Conservation (phyloP, 2,329 filamentous ascomycete species). For the Hypoxylon sp. region DNA sequence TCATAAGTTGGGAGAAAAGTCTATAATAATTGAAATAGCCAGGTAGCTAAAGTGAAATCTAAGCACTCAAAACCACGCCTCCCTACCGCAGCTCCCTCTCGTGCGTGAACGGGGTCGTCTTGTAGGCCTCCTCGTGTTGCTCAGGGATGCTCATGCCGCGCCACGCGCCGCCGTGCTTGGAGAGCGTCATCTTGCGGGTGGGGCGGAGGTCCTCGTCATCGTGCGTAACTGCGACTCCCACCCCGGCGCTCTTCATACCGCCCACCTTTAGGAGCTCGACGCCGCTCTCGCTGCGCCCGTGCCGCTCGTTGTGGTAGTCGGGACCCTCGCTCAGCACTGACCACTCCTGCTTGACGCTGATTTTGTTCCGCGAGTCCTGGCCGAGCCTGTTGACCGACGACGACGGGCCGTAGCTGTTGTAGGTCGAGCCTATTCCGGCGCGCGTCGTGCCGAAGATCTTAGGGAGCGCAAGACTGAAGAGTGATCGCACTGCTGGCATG, state of each 20-base stretch:
- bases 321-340: slow-evolving; percentile 47
- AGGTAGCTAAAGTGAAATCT: slow-evolving; percentile 1
- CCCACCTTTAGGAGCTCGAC: slow-evolving; percentile 38
- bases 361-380: slow-evolving; percentile 39
- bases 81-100: slow-evolving; percentile 31
- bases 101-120: slow-evolving; percentile 19
- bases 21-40: slow-evolving; percentile 6
- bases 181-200: slow-evolving; percentile 42
- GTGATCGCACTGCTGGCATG: slow-evolving; percentile 54
- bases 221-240: slow-evolving; percentile 2
- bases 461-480: slow-evolving; percentile 51
- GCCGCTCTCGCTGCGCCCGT: slow-evolving; percentile 25
- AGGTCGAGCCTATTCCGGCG: slow-evolving; percentile 31
- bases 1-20: not conserved
- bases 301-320: slow-evolving; percentile 20
- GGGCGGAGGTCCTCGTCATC: slow-evolving; percentile 1
- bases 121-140: slow-evolving; percentile 20
- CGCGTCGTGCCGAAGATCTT: slow-evolving; percentile 50
- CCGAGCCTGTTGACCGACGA: slow-evolving; percentile 30
- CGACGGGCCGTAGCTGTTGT: slow-evolving; percentile 35
- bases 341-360: slow-evolving; percentile 53
- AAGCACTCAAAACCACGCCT: not conserved
- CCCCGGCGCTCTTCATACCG: not conserved
- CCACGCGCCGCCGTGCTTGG: slow-evolving; percentile 38
- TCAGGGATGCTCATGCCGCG: slow-evolving; percentile 27